Conservation (phyloP, 1,284 basidiomycete genomes). For the Chondrostereum purpureum region DNA sequence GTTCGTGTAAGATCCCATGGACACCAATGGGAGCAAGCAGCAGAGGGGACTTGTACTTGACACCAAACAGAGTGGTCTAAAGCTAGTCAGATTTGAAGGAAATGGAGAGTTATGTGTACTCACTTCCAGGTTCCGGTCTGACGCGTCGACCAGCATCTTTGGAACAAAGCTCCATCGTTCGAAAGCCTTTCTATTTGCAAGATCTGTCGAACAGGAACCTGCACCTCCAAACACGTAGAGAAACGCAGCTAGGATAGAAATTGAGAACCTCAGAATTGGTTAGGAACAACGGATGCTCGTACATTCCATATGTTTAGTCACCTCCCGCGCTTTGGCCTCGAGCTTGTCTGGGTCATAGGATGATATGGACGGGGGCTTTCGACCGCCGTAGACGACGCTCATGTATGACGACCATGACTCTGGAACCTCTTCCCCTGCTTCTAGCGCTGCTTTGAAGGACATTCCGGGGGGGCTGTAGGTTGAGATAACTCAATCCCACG, state of each 20-base stretch:
- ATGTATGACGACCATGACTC: constrained; percentile 13
- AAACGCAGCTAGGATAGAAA: constrained; percentile 46
- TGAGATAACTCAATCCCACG: too few species aligned
- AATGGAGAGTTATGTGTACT: constrained; percentile 4
- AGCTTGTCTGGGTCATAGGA: constrained; percentile 10
- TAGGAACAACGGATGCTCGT: too few species aligned
- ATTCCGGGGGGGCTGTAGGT: too few species aligned
- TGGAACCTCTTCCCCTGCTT: constrained; percentile 1
- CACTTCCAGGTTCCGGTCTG: constrained; percentile 44
- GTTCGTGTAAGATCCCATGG: constrained; percentile 47
- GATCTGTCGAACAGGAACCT: constrained; percentile 35
- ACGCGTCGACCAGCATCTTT: constrained; percentile 50
- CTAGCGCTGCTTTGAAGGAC: constrained; percentile 9
- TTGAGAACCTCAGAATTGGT: too few species aligned
- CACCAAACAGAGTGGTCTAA: constrained; percentile 45
- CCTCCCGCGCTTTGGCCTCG: constrained; percentile 9
- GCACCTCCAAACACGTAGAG: constrained; percentile 44
- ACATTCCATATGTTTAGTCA: too few species aligned
- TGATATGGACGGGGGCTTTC: constrained; percentile 8
- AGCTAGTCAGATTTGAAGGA: constrained; percentile 7
- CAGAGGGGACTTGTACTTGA: constrained; percentile 40
- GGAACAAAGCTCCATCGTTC: constrained; percentile 48
- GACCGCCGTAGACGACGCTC: constrained; percentile 7
- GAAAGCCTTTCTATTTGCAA: constrained; percentile 35
- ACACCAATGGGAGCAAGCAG: constrained; percentile 53